These are phyloP conservation scores for Cephalotrichum gorgonifer DNA, from an alignment of 2,329 filamentous ascomycete genomes.

Conservation along the genomic window DNA sequence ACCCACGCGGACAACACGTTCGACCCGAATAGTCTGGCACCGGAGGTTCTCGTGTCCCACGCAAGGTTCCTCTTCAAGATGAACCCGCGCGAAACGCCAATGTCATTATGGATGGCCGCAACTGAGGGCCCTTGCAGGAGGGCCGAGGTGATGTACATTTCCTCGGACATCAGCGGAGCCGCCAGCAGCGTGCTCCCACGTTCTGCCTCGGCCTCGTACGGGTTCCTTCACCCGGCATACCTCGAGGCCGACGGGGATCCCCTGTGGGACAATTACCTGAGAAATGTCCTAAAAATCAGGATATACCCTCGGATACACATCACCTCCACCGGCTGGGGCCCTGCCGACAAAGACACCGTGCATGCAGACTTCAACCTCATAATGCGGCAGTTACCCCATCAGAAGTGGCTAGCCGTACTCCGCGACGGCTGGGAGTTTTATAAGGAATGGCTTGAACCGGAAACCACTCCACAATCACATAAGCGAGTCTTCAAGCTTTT, in stretches of 20 bases:
- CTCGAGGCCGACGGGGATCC: neutral
- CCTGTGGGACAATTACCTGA: neutral
- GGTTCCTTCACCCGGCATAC: conserved; percentile 4
- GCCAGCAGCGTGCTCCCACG: neutral
- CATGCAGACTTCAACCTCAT: neutral
- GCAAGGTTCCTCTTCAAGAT: neutral
- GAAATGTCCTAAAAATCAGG: neutral
- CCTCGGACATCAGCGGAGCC: neutral
- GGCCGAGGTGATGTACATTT: conserved; percentile 1
- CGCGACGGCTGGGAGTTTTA: conserved; percentile 6
- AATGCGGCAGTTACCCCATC: neutral
- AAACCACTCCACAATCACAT: neutral
- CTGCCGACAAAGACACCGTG: neutral
- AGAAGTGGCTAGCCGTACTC: conserved; percentile 4
- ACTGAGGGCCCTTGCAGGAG: neutral
- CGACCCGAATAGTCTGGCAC: neutral
- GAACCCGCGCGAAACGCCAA: neutral
- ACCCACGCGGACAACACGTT: neutral
- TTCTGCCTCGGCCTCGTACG: neutral
- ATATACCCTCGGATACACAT: neutral
- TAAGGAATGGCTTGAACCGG: neutral
- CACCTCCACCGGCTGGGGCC: no score
- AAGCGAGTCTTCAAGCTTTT: neutral
- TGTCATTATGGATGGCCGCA: conserved; percentile 3
- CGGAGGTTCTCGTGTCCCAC: neutral